Conservation (phyloP, 148 eudicot genomes). For the Vaccinium macrocarpon region DNA sequence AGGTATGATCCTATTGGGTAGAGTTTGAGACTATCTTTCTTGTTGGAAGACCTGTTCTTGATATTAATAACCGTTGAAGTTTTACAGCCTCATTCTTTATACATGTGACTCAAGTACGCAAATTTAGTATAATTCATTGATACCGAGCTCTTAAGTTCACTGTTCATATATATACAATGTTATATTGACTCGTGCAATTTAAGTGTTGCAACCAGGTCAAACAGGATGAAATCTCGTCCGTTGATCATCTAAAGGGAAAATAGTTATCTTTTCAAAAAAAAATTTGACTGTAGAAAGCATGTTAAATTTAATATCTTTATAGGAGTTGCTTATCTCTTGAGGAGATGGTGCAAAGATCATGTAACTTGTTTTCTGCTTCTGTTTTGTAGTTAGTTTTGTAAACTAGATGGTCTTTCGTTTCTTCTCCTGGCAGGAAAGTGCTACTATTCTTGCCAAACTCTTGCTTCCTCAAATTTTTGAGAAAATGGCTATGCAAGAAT, state of each 20-base stretch:
- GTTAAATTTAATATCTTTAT: not conserved
- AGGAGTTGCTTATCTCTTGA: not conserved
- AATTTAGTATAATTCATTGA: not conserved
- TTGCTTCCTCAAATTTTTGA: slow-evolving; percentile 81
- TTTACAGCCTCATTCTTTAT: not conserved
- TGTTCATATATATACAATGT: not conserved
- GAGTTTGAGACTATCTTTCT: not conserved
- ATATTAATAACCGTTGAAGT: not conserved
- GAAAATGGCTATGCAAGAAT: slow-evolving; percentile 75
- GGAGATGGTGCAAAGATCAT: not conserved
- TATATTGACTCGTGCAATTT: not conserved
- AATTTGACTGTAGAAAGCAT: not conserved
- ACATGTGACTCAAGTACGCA: not conserved
- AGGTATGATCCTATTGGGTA: slow-evolving; percentile 42
- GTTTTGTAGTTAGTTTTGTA: not conserved
- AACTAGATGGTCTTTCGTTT: not conserved
- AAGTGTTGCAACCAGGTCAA: not conserved
- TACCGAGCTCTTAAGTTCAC: not conserved
- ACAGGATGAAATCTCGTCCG: not conserved
- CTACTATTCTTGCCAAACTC: slow-evolving; percentile 64
- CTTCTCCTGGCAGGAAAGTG: slow-evolving; percentile 67
- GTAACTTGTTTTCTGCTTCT: not conserved
- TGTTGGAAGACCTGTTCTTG: not conserved
- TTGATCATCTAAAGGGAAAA: not conserved
- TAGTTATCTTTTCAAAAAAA: not conserved